Percentiles rank a stretch among this genome's conserved stretches.
phyloP scores from a whole-genome alignment of 352 stramenopile genomes.

The Aphanomyces cochlioides region DNA sequence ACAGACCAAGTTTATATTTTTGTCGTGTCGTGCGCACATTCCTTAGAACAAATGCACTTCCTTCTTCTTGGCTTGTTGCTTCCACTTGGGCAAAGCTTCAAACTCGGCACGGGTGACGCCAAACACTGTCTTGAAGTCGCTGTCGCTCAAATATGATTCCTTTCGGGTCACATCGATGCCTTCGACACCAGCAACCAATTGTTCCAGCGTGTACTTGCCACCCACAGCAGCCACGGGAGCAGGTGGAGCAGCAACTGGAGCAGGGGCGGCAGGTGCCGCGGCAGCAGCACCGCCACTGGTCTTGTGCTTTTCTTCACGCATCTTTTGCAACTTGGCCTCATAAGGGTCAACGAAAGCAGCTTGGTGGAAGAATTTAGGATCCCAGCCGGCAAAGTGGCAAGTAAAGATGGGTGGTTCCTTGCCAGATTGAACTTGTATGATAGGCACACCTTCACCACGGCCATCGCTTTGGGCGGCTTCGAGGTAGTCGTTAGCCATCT shows the following conservation, averaged over 20 bases:
- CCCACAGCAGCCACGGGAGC: constrained; percentile 32
- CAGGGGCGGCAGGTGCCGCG: constrained; percentile 19
- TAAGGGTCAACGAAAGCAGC: constrained; percentile 88
- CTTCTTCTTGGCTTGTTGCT: constrained; percentile 86
- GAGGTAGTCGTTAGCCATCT: constrained; percentile 72
- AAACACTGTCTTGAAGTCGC: constrained; percentile 73
- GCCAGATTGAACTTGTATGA: constrained; percentile 75
- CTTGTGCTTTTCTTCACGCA: constrained; percentile 78
- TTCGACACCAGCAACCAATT: constrained; percentile 67
- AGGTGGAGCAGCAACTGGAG: constrained; percentile 31
- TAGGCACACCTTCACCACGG: constrained; percentile 71
- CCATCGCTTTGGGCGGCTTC: constrained; percentile 70
- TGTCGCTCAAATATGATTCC: constrained; percentile 75
- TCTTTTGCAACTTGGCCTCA: constrained; percentile 68
- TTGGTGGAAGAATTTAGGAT: constrained; percentile 74
- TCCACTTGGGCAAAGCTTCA: constrained; percentile 72
- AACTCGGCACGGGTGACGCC: constrained; percentile 60
- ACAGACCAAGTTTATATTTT: not conserved
- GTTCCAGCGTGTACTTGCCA: constrained; percentile 53
- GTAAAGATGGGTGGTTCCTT: constrained; percentile 88
- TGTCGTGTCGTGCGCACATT: not conserved
- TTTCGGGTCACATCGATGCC: constrained; percentile 72
- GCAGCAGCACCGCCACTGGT: constrained; percentile 6
- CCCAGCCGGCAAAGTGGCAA: constrained; percentile 88
- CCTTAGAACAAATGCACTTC: constrained; percentile 79